phyloP scores from a whole-genome alignment of 441 rosid genomes.

The Capsella rubella region DNA sequence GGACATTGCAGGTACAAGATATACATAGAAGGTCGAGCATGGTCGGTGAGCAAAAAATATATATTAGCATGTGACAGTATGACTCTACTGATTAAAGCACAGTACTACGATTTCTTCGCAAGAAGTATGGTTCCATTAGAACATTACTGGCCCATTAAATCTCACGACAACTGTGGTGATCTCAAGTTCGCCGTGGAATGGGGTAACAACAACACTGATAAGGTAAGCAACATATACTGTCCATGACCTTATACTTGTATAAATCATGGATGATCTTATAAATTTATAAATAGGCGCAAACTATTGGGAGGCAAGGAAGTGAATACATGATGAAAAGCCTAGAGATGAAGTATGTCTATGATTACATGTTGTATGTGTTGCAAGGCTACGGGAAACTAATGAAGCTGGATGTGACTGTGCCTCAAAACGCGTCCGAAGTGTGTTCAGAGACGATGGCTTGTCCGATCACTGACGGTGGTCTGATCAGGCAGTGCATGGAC shows the following conservation, averaged over 20 bases:
- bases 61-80: conserved; percentile 74
- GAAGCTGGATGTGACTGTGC: conserved; percentile 61
- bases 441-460: conserved; percentile 62
- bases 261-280: background rate
- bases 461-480: conserved; percentile 41
- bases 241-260: background rate
- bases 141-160: conserved; percentile 75
- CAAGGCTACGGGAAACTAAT: conserved; percentile 65
- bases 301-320: conserved; percentile 64
- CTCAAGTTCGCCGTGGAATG: conserved; percentile 79
- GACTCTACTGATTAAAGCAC: conserved; percentile 56
- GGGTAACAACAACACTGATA: conserved; percentile 58
- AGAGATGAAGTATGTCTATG: conserved; percentile 69
- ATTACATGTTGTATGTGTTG: conserved; percentile 71
- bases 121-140: conserved; percentile 66
- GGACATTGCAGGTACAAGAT: conserved; percentile 50
- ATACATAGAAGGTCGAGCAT: conserved; percentile 62
- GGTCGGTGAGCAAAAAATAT: conserved; percentile 81
- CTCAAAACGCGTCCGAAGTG: conserved; percentile 50
- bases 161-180: conserved; percentile 47
- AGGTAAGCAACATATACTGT: conserved; percentile 46
- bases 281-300: conserved; percentile 43
- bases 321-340: conserved; percentile 52
- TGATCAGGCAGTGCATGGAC: conserved; percentile 55
- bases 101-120: conserved; percentile 62